A percentile compares a stretch with the other conserved stretches of the same genome.
Evolutionary conservation across 2,329 filamentous ascomycete genomes (phyloP).

Genomic region (Ilyonectria robusta): DNA sequence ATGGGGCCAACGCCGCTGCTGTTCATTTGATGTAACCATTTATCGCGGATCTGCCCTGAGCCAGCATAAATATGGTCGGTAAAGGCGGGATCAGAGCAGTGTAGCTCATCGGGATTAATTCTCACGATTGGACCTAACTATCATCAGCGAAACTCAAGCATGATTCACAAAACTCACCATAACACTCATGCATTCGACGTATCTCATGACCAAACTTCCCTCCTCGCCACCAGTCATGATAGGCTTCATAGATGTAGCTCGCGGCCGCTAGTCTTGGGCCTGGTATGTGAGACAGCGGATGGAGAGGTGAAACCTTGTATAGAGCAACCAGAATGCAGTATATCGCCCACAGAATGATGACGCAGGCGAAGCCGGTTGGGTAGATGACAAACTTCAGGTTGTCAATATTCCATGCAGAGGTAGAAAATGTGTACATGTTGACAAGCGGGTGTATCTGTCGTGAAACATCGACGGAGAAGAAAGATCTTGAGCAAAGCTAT

Average conservation of each 20-base stretch:
- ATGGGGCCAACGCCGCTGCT: conserved; percentile 26
- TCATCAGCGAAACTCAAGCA: neutral
- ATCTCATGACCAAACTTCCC: conserved; percentile 55
- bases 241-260: conserved; percentile 56
- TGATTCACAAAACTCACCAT: conserved; percentile 46
- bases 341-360: conserved; percentile 46
- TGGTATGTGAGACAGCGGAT: conserved; percentile 55
- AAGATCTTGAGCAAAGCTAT: neutral
- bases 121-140: conserved; percentile 54
- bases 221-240: conserved; percentile 53
- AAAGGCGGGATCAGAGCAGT: conserved; percentile 54
- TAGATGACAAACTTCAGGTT: conserved; percentile 9
- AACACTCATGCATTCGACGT: conserved; percentile 54
- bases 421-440: neutral
- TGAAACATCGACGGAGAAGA: neutral
- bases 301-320: conserved; percentile 58
- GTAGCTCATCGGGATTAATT: conserved; percentile 57
- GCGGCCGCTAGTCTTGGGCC: conserved; percentile 55
- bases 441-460: neutral
- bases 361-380: conserved; percentile 14
- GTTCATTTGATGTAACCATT: conserved; percentile 40
- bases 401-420: neutral
- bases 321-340: conserved; percentile 49
- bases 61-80: conserved; percentile 56
- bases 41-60: conserved; percentile 46